These are phyloP conservation scores for Cephaloascus albidus DNA, from an alignment of 805 yeast species.

Conservation along the genomic window DNA sequence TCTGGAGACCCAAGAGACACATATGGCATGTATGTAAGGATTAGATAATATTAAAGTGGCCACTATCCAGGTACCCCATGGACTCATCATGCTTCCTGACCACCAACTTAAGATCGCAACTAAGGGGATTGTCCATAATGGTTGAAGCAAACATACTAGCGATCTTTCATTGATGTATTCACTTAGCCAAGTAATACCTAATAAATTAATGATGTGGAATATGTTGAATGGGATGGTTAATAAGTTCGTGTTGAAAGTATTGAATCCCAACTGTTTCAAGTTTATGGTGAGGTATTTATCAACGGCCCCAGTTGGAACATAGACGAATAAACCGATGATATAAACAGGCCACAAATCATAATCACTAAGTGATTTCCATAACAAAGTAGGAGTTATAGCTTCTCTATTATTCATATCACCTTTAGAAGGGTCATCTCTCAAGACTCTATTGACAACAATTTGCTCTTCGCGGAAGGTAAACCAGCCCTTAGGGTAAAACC, in stretches of 20 bases:
- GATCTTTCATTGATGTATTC: slow-evolving; percentile 15
- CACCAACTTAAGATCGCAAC: slow-evolving; percentile 24
- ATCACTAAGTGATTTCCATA: slow-evolving; percentile 33
- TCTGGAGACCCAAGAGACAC: slow-evolving; percentile 52
- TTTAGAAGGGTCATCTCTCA: slow-evolving; percentile 53
- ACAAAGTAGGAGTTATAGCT: slow-evolving; percentile 30
- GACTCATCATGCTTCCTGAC: slow-evolving; percentile 25
- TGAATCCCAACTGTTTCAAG: slow-evolving; percentile 39
- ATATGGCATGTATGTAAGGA: slow-evolving; percentile 44
- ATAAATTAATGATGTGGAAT: slow-evolving; percentile 11
- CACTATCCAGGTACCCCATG: slow-evolving; percentile 33
- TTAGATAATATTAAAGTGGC: slow-evolving; percentile 28
- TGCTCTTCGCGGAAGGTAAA: slow-evolving; percentile 44
- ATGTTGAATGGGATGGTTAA: slow-evolving; percentile 41
- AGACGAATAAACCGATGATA: slow-evolving; percentile 31
- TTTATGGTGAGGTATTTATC: slow-evolving; percentile 37
- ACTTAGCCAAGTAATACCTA: slow-evolving; percentile 12
- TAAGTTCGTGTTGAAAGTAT: slow-evolving; percentile 41
- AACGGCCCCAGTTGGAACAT: slow-evolving; percentile 26
- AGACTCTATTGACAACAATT: slow-evolving; percentile 46
- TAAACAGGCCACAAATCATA: slow-evolving; percentile 50
- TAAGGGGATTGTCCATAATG: slow-evolving; percentile 21
- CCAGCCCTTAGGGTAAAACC: slow-evolving; percentile 15
- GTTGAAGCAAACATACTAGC: slow-evolving; percentile 13
- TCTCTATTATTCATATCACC: slow-evolving; percentile 60